Base-by-base conservation (phyloP, 2,329 filamentous ascomycete species). In the Penicillium sp. region DNA sequence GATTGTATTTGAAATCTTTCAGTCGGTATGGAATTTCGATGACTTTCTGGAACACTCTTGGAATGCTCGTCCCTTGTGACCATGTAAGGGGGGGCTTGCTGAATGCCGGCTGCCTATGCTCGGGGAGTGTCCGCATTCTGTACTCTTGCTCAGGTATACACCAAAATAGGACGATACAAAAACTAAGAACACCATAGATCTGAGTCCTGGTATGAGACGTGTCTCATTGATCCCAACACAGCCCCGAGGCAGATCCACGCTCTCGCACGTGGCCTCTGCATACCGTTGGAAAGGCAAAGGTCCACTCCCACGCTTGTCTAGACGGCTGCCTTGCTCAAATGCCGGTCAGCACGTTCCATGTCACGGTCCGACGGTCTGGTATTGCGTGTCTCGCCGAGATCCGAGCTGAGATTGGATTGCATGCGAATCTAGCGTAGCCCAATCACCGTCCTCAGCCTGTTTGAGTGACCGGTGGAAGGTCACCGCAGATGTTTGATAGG, bases 401-500 rank as follows among this genome's bases (percentile, higher is more conserved):
- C 57, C 20, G 50, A 38, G 12, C 45, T 38, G 28, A 52, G 22
- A 60, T 43, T 55, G 25, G 37, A 64, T 58, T 57, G 54, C 38
- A 60, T 11, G 28, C 39, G 41, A 57, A 53, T n/a, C 54, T 22
- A 28, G 34, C 39, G 35, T 20, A n/a, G 22, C n/a, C 57, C 59
- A 62, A 60, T 58, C 54, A 62, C 12, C 14, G 17, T 42, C n/a
- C 37, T 20, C 37, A 25, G 20, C 41, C 42, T 3, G 17, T 20
- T 31, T 10, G 25, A 47, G 49, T 57, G 41, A 35, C 48, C 50
- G 43, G 20, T 45, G 31, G 42, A 17, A 39, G 31, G 31, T 35
- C 47, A 47, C 52, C 53, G 38, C 38, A 45, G 12, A 12, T 54
- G 25, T 42, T 53, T 58, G 62, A 62, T 64, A 62, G 60, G 57